Evolutionary conservation across 1,284 basidiomycete species (phyloP).

Genomic region (Veloboletus limbatus): DNA sequence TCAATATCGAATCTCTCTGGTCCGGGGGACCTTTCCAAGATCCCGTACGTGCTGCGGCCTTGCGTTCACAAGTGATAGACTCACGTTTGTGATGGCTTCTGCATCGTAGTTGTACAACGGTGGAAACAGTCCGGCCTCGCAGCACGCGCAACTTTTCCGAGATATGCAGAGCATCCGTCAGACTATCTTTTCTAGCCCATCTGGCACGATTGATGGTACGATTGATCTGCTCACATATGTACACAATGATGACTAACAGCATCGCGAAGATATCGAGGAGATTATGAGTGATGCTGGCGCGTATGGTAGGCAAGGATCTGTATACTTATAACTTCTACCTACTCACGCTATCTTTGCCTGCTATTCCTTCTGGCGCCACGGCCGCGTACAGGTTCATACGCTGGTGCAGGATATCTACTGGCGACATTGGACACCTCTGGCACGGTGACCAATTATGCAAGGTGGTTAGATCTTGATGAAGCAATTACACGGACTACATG

Average conservation of each 20-base stretch:
- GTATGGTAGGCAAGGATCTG: conserved; percentile 47
- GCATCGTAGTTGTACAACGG: conserved; percentile 56
- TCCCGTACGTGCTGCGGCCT: conserved; percentile 40
- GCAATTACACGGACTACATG: conserved; percentile 57
- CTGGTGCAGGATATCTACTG: conserved; percentile 61
- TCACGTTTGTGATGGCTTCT: background rate
- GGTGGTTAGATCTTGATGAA: conserved; percentile 69
- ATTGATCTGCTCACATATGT: background rate
- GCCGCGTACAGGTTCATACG: conserved; percentile 57
- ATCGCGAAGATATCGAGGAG: conserved; percentile 48
- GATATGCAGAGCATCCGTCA: conserved; percentile 54
- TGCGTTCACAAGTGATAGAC: background rate
- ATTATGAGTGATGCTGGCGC: conserved; percentile 55
- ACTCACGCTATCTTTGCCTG: conserved; percentile 3
- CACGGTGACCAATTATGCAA: conserved; percentile 46
- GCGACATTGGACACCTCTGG: conserved; percentile 46
- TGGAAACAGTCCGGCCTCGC: conserved; percentile 55
- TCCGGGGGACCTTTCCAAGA: conserved; percentile 70
- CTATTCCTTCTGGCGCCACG: background rate
- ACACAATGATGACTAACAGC: conserved; percentile 1
- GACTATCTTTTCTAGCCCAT: conserved; percentile 54
- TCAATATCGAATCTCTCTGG: conserved; percentile 77
- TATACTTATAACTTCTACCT: background rate
- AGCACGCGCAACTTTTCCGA: conserved; percentile 44
- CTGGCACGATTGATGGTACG: conserved; percentile 59